A percentile compares a stretch with the other conserved stretches of the same genome.
Evolutionary conservation across 192 early-diverging fungal genomes (phyloP).

Genomic region (Lobosporangium transversale): DNA sequence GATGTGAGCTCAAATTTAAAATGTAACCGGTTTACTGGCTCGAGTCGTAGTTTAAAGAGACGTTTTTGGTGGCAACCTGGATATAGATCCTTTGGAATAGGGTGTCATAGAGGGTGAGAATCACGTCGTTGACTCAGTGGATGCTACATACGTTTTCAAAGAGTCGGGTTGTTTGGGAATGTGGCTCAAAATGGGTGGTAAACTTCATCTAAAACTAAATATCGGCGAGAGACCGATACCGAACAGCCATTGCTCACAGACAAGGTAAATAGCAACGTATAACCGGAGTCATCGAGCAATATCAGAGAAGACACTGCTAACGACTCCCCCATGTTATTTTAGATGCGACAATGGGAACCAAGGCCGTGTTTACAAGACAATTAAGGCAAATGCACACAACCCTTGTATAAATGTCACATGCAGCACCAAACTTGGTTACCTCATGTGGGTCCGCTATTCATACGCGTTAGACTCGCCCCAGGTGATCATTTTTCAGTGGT

Average conservation of each 20-base stretch:
- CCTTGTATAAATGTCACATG: too few species aligned
- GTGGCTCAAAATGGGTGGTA: conserved; percentile 81
- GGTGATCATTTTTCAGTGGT: conserved; percentile 13
- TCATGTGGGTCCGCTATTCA: background rate
- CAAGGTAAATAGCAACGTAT: too few species aligned
- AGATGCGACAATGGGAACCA: too few species aligned
- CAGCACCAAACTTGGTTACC: conserved; percentile 1
- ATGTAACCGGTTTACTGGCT: conserved; percentile 58
- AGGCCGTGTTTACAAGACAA: too few species aligned
- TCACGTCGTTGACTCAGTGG: conserved; percentile 62
- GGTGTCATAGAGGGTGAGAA: conserved; percentile 81
- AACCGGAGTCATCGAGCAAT: too few species aligned
- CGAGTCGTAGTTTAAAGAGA: conserved; percentile 73
- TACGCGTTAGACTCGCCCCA: conserved; percentile 5
- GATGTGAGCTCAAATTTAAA: conserved; percentile 77
- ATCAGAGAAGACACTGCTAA: too few species aligned
- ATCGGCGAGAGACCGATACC: conserved; percentile 87
- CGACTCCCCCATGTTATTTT: too few species aligned
- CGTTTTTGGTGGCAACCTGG: conserved; percentile 52
- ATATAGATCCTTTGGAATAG: conserved; percentile 73
- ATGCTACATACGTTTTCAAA: conserved; percentile 62
- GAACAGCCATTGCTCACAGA: too few species aligned
- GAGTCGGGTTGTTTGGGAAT: conserved; percentile 83
- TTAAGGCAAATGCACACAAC: too few species aligned
- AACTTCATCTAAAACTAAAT: conserved; percentile 86